These are phyloP conservation scores for Penicillium lagena DNA, from an alignment of 495 filamentous ascomycete genomes.

Conservation along the genomic window DNA sequence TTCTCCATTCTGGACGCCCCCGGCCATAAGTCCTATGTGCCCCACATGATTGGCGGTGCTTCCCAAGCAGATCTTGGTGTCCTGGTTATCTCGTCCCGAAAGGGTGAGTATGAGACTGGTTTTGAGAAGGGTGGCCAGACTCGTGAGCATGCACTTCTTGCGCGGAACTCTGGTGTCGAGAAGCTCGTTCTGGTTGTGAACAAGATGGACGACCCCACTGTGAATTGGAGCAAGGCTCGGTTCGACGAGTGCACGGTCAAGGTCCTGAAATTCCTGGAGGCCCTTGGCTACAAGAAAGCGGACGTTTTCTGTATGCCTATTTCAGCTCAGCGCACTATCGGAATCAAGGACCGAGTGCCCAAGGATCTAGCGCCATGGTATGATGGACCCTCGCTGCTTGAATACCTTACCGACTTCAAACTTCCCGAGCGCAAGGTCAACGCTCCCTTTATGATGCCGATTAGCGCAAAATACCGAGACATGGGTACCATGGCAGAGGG, in stretches of 20 bases:
- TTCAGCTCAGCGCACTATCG: constrained; percentile 75
- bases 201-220: constrained; percentile 97
- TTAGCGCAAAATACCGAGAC: constrained; percentile 91
- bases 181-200: constrained; percentile 92
- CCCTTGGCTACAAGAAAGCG: constrained; percentile 87
- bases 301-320: constrained; percentile 96
- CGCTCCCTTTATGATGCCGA: constrained; percentile 98
- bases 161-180: constrained; percentile 96
- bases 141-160: constrained; percentile 91
- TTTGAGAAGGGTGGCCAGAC: constrained; percentile 99
- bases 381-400: constrained; percentile 85
- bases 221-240: constrained; percentile 88
- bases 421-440: constrained; percentile 92
- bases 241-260: constrained; percentile 92
- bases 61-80: constrained; percentile 95
- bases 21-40: constrained; percentile 93
- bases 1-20: constrained; percentile 97
- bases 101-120: constrained; percentile 99
- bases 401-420: constrained; percentile 87
- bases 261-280: constrained; percentile 78
- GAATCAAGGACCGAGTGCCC: constrained; percentile 83
- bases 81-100: constrained; percentile 92
- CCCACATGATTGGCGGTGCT: constrained; percentile 93
- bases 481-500: constrained; percentile 98
- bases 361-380: constrained; percentile 76